Conservation (phyloP, 331 rosid genomes). For the Pyracantha coccinea region DNA sequence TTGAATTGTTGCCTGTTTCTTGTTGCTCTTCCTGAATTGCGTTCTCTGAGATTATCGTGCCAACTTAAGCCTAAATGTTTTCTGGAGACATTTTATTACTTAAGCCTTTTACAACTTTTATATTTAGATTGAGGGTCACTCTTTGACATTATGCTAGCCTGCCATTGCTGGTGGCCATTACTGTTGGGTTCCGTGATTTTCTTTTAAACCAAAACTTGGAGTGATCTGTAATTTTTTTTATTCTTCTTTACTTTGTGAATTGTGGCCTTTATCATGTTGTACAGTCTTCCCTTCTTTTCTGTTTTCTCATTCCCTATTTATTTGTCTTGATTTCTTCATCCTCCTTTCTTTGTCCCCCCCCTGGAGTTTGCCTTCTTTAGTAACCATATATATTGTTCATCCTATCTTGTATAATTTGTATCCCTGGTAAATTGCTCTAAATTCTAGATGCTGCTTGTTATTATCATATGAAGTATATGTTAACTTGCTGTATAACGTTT, state of each 20-base stretch:
- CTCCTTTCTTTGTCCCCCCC: not conserved
- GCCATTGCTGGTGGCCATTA: not conserved
- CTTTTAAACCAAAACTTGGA: not conserved
- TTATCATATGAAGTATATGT: not conserved
- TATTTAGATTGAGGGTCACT: not conserved
- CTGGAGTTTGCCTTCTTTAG: not conserved
- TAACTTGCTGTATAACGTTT: not conserved
- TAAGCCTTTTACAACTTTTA: not conserved
- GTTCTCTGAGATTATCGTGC: not conserved
- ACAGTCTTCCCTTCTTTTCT: not conserved
- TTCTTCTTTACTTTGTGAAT: not conserved
- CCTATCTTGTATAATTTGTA: not conserved
- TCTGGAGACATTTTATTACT: no score
- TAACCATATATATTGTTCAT: not conserved
- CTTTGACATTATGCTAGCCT: not conserved
- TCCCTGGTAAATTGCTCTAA: not conserved
- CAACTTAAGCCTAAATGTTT: not conserved
- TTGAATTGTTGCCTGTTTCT: not conserved
- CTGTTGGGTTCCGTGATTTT: not conserved
- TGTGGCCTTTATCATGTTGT: not conserved
- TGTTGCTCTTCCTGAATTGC: not conserved
- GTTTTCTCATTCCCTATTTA: not conserved
- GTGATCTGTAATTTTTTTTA: not conserved
- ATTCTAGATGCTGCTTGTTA: not conserved
- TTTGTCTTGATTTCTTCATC: not conserved